A percentile compares a stretch with the other conserved stretches of the same genome.
phyloP scores from a whole-genome alignment of 2,329 filamentous ascomycete genomes.

The Cercospora nicotianae region DNA sequence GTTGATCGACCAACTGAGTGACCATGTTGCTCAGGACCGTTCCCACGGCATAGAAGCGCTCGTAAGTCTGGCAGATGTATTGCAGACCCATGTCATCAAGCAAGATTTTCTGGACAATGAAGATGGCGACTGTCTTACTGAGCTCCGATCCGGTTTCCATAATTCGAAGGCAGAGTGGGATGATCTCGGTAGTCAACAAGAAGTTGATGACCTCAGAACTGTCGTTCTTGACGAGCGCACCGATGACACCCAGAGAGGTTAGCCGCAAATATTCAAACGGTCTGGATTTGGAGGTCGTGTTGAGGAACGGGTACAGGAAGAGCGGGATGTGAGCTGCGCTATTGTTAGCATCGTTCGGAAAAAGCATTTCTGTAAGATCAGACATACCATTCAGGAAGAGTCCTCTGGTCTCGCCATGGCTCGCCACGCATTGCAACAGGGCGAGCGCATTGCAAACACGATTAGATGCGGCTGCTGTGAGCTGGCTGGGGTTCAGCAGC shows the following conservation, averaged over 20 bases:
- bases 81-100: slow-evolving; percentile 94
- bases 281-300: slow-evolving; percentile 96
- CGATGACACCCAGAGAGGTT: slow-evolving; percentile 93
- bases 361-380: not conserved
- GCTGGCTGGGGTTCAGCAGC: slow-evolving; percentile 90
- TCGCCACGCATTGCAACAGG: slow-evolving; percentile 92
- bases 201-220: slow-evolving; percentile 99
- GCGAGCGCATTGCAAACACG: slow-evolving; percentile 96
- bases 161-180: slow-evolving; percentile 92
- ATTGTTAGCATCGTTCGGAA: slow-evolving; percentile 21
- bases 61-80: slow-evolving; percentile 98
- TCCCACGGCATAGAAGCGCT: slow-evolving; percentile 96
- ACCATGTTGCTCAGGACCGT: slow-evolving; percentile 99
- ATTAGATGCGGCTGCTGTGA: slow-evolving; percentile 96
- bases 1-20: slow-evolving; percentile 92
- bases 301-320: slow-evolving; percentile 96
- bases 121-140: slow-evolving; percentile 98
- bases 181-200: slow-evolving; percentile 95
- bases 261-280: slow-evolving; percentile 97
- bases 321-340: slow-evolving; percentile 85
- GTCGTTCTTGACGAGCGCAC: slow-evolving; percentile 97
- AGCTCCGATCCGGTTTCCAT: slow-evolving; percentile 99
- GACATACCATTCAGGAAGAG: slow-evolving; percentile 84
- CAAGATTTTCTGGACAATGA: slow-evolving; percentile 98
- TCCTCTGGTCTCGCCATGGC: slow-evolving; percentile 91